Conservation (phyloP, 345 rosid species). For the Lepidium aucheri region DNA sequence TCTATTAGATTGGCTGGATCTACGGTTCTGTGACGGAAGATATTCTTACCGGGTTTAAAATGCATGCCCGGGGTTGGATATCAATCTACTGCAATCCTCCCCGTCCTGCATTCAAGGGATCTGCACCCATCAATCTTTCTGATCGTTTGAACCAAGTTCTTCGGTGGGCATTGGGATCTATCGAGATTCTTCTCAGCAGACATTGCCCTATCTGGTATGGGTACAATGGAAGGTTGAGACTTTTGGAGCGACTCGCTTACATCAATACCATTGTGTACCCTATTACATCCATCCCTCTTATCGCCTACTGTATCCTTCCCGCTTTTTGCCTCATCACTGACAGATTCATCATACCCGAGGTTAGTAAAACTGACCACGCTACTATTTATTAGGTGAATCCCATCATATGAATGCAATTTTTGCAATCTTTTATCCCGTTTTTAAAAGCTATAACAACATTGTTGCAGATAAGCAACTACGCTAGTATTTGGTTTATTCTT, state of each 20-base stretch:
- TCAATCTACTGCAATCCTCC: slow-evolving; percentile 98
- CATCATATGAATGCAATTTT: not conserved
- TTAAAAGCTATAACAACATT: not conserved
- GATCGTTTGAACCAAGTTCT: slow-evolving; percentile 99
- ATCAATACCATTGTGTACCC: slow-evolving; percentile 97
- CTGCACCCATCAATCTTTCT: slow-evolving; percentile 99
- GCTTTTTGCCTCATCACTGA: slow-evolving; percentile 94
- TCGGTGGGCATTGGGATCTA: slow-evolving; percentile 98
- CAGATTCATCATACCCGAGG: slow-evolving; percentile 98
- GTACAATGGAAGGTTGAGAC: slow-evolving; percentile 70
- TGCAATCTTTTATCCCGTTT: not conserved
- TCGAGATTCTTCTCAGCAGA: slow-evolving; percentile 92
- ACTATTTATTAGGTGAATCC: not conserved
- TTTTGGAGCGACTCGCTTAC: slow-evolving; percentile 88
- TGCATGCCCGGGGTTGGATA: slow-evolving; percentile 99
- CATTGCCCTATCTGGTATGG: slow-evolving; percentile 99
- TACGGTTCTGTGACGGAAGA: slow-evolving; percentile 99
- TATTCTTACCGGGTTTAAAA: slow-evolving; percentile 97
- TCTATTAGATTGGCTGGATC: slow-evolving; percentile 91
- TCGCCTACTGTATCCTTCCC: slow-evolving; percentile 91
- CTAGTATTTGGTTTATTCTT: slow-evolving; percentile 97
- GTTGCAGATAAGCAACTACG: slow-evolving; percentile 93
- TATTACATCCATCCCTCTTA: slow-evolving; percentile 79
- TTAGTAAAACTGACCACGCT: slow-evolving; percentile 17
- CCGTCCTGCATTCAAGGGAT: slow-evolving; percentile 98